Conservation (phyloP, 805 yeast genomes). For the Wickerhamomyces mucosus region DNA sequence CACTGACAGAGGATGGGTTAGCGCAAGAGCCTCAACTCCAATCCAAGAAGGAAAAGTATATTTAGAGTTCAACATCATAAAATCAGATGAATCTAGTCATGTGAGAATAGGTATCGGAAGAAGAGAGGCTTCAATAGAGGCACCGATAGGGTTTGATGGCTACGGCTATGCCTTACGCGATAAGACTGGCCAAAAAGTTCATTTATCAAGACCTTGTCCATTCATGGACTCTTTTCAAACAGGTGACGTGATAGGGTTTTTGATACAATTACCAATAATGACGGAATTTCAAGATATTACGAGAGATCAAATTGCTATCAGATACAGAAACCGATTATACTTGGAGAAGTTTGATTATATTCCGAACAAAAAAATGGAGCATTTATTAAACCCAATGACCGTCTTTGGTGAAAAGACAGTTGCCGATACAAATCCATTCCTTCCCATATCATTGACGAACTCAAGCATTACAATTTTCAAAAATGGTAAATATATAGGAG, state of each 20-base stretch:
- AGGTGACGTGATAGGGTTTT: conserved; percentile 80
- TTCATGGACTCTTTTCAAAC: conserved; percentile 50
- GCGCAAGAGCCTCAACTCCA: conserved; percentile 64
- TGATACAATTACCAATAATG: conserved; percentile 57
- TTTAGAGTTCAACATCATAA: conserved; percentile 60
- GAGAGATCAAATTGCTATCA: conserved; percentile 83
- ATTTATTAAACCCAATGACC: conserved; percentile 60
- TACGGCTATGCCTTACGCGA: conserved; percentile 91
- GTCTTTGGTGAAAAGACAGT: conserved; percentile 62
- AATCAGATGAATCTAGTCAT: conserved; percentile 33
- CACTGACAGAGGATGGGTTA: conserved; percentile 69
- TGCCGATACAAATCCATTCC: conserved; percentile 36
- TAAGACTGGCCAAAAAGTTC: conserved; percentile 62
- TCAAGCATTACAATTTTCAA: conserved; percentile 64
- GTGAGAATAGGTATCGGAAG: conserved; percentile 80
- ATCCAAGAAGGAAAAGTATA: conserved; percentile 73
- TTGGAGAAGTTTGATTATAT: conserved; percentile 82
- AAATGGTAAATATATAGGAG: conserved; percentile 65
- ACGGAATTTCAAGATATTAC: conserved; percentile 37
- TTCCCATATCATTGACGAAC: conserved; percentile 38
- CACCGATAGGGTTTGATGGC: conserved; percentile 93
- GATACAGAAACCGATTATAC: conserved; percentile 65
- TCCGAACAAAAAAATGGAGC: conserved; percentile 61
- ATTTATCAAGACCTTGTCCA: conserved; percentile 56
- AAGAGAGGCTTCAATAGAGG: conserved; percentile 82